Conservation (phyloP, 2,329 filamentous ascomycete species). For the Diaporthe australafricana region DNA sequence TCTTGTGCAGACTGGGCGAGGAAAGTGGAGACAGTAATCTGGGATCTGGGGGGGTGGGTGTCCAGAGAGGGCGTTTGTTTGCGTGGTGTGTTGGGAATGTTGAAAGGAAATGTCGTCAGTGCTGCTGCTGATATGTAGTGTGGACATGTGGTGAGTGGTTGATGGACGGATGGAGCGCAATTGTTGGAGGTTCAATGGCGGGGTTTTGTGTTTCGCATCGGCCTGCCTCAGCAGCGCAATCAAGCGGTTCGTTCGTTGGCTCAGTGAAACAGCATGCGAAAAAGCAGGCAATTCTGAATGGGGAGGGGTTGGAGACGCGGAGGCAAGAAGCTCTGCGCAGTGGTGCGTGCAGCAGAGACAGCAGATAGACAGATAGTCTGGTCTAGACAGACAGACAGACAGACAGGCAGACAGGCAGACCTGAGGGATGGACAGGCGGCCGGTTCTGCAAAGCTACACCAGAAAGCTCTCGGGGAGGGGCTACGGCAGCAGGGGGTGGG, state of each 20-base stretch:
- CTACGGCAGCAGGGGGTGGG: slow-evolving; percentile 18
- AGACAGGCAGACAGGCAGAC: too few species aligned
- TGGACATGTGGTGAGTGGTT: not conserved
- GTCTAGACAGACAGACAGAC: too few species aligned
- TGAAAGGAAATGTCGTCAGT: slow-evolving; percentile 32
- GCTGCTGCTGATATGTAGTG: not conserved
- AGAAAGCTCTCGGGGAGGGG: slow-evolving; percentile 21
- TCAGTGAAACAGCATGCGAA: slow-evolving; percentile 16
- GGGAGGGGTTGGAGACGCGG: slow-evolving; percentile 12
- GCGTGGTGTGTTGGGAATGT: slow-evolving; percentile 5
- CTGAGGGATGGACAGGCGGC: not conserved
- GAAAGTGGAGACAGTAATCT: slow-evolving; percentile 24
- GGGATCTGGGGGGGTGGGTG: slow-evolving; percentile 12
- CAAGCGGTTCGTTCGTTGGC: not conserved
- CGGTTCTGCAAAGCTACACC: slow-evolving; percentile 1
- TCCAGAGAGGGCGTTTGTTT: not conserved
- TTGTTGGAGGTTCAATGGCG: slow-evolving; percentile 41
- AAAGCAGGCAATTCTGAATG: slow-evolving; percentile 1
- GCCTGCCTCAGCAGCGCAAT: slow-evolving; percentile 19
- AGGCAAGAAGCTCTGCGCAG: not conserved
- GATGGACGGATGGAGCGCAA: slow-evolving; percentile 2
- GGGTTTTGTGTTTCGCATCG: slow-evolving; percentile 49
- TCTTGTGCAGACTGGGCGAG: slow-evolving; percentile 22
- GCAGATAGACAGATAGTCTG: not conserved
- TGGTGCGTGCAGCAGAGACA: not conserved